Evolutionary conservation across 495 filamentous ascomycete species (phyloP).

Genomic region (Trichoderma virens): DNA sequence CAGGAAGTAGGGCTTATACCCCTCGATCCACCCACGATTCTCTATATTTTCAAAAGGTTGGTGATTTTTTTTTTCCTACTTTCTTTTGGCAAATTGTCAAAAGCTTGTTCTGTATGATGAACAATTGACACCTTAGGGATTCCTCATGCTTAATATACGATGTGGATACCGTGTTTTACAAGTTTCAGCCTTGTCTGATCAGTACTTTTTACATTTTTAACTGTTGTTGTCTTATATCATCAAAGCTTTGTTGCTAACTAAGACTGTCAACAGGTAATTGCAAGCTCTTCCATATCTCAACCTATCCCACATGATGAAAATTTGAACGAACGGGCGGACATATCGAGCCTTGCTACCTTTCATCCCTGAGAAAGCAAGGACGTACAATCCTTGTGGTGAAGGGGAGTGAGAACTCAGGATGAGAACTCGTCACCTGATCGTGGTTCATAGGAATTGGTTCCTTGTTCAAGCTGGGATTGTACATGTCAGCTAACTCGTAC

Average conservation of each 20-base stretch:
- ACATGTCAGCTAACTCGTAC: slow-evolving; percentile 26
- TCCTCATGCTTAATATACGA: slow-evolving; percentile 89
- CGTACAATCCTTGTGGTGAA: slow-evolving; percentile 84
- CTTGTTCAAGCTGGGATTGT: neutral
- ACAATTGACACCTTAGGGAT: slow-evolving; percentile 82
- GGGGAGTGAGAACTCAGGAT: slow-evolving; percentile 74
- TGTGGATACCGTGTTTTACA: slow-evolving; percentile 71
- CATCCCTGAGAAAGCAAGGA: slow-evolving; percentile 56
- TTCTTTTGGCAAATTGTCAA: slow-evolving; percentile 15
- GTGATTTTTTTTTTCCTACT: slow-evolving; percentile 22
- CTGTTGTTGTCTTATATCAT: slow-evolving; percentile 19
- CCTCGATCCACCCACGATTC: slow-evolving; percentile 9
- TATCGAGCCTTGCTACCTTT: slow-evolving; percentile 55
- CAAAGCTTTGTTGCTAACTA: slow-evolving; percentile 29
- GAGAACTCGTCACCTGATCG: slow-evolving; percentile 95
- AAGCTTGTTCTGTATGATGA: slow-evolving; percentile 65
- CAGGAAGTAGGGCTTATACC: slow-evolving; percentile 12
- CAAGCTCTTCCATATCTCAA: slow-evolving; percentile 26
- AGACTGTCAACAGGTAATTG: slow-evolving; percentile 44
- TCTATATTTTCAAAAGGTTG: slow-evolving; percentile 47
- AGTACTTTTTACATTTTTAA: slow-evolving; percentile 15
- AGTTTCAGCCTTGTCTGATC: slow-evolving; percentile 99
- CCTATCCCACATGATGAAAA: slow-evolving; percentile 63
- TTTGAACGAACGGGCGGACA: slow-evolving; percentile 99
- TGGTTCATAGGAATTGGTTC: slow-evolving; percentile 22